Evolutionary conservation across 2,329 filamentous ascomycete genomes (phyloP).

Genomic region (Helicocarpus griseus): DNA sequence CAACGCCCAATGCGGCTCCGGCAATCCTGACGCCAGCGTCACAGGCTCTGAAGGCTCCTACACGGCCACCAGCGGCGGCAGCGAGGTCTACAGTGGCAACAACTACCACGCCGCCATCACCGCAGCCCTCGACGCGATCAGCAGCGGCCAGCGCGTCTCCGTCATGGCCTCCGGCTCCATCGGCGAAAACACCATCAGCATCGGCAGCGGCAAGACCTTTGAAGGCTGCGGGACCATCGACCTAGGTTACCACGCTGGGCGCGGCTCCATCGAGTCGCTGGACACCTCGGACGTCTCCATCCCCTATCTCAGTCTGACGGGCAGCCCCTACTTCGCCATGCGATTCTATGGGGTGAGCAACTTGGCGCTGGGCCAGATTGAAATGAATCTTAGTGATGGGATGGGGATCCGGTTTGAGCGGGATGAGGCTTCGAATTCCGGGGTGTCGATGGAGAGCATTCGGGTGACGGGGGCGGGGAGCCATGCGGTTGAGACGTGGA

Average conservation of each 20-base stretch:
- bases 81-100: conserved; percentile 42
- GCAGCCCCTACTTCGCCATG: conserved; percentile 49
- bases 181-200: conserved; percentile 15
- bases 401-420: conserved; percentile 51
- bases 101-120: conserved; percentile 36
- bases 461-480: conserved; percentile 44
- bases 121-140: conserved; percentile 43
- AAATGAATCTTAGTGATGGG: conserved; percentile 45
- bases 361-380: conserved; percentile 43
- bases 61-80: conserved; percentile 36
- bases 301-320: conserved; percentile 49
- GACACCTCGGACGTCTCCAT: conserved; percentile 43
- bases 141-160: conserved; percentile 31
- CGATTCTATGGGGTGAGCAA: conserved; percentile 45
- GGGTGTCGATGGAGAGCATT: conserved; percentile 46
- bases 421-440: conserved; percentile 42
- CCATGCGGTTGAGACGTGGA: conserved; percentile 52
- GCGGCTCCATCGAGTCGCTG: conserved; percentile 46
- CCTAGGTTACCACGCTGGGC: conserved; percentile 31
- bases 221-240: conserved; percentile 52
- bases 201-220: conserved; percentile 46
- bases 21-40: conserved; percentile 38
- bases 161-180: conserved; percentile 37
- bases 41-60: conserved; percentile 42
- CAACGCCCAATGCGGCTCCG: conserved; percentile 40